Percentiles rank a stretch among this genome's conserved stretches.
Conservation (phyloP, 1,284 basidiomycete genomes). For the Malassezia arunalokei region DNA sequence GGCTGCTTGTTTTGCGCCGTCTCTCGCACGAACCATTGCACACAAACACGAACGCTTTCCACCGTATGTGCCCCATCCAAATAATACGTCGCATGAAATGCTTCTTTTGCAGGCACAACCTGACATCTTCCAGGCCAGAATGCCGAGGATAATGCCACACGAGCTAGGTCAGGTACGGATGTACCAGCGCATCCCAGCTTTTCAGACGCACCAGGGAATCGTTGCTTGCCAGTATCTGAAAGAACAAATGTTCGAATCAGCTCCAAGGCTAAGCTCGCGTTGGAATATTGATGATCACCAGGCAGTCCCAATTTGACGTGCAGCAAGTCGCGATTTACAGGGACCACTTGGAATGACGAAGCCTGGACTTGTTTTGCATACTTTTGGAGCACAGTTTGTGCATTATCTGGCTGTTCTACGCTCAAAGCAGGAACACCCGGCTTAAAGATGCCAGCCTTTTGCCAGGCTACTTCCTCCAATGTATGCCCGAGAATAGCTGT, state of each 20-base stretch:
- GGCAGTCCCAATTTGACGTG: slow-evolving; percentile 57
- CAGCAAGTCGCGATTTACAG: slow-evolving; percentile 53
- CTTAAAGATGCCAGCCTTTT: slow-evolving; percentile 97
- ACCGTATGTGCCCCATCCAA: slow-evolving; percentile 90
- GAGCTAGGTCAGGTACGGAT: slow-evolving; percentile 27
- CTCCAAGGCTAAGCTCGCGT: slow-evolving; percentile 74
- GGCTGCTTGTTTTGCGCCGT: slow-evolving; percentile 16
- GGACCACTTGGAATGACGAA: slow-evolving; percentile 29
- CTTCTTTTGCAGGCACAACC: slow-evolving; percentile 53
- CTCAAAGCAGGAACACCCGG: slow-evolving; percentile 71
- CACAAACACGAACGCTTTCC: slow-evolving; percentile 76
- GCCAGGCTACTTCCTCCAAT: slow-evolving; percentile 75
- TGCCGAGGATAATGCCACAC: slow-evolving; percentile 50
- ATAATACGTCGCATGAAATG: slow-evolving; percentile 60
- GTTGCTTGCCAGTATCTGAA: slow-evolving; percentile 38
- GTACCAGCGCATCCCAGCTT: slow-evolving; percentile 10
- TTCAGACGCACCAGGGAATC: slow-evolving; percentile 16
- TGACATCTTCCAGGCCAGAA: slow-evolving; percentile 98
- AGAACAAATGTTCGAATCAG: slow-evolving; percentile 62
- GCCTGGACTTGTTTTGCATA: slow-evolving; percentile 45
- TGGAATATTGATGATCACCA: slow-evolving; percentile 77
- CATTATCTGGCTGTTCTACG: slow-evolving; percentile 64
- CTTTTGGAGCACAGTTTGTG: slow-evolving; percentile 54
- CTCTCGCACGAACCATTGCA: slow-evolving; percentile 59
- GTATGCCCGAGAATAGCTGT: slow-evolving; percentile 81